Evolutionary conservation across 129 eudicot species (phyloP).

Genomic region (Smallanthus sonchifolius): DNA sequence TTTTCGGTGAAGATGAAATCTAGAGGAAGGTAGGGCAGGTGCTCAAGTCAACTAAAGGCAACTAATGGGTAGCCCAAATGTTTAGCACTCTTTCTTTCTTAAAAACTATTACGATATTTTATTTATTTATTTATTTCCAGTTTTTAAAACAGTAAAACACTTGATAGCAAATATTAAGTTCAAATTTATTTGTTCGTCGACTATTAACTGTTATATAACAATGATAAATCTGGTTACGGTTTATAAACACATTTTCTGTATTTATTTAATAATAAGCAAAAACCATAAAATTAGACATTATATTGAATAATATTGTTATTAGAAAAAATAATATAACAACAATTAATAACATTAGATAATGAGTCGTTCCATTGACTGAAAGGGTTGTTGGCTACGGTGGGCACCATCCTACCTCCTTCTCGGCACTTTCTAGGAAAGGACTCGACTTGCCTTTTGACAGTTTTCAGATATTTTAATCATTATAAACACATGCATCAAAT

Average conservation of each 20-base stretch:
- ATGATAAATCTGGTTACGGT: not conserved
- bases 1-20: conserved; percentile 7
- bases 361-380: not conserved
- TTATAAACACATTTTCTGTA: no score
- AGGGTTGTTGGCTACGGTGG: conserved; percentile 8
- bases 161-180: not conserved
- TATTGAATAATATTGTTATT: no score
- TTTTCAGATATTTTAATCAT: not conserved
- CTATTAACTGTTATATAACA: not conserved
- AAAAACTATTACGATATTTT: not conserved
- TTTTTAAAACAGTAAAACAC: not conserved
- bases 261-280: no score
- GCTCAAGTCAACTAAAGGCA: conserved; percentile 15
- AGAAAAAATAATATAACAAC: not conserved
- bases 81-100: not conserved
- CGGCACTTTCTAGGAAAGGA: conserved; percentile 6
- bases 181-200: not conserved
- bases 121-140: not conserved
- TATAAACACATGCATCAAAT: not conserved
- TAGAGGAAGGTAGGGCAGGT: not conserved
- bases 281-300: no score
- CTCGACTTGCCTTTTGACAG: not conserved
- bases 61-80: not conserved
- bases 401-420: conserved; percentile 10
- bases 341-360: not conserved